phyloP scores from a whole-genome alignment of 1,284 basidiomycete species.

The Coniferiporia weirii region DNA sequence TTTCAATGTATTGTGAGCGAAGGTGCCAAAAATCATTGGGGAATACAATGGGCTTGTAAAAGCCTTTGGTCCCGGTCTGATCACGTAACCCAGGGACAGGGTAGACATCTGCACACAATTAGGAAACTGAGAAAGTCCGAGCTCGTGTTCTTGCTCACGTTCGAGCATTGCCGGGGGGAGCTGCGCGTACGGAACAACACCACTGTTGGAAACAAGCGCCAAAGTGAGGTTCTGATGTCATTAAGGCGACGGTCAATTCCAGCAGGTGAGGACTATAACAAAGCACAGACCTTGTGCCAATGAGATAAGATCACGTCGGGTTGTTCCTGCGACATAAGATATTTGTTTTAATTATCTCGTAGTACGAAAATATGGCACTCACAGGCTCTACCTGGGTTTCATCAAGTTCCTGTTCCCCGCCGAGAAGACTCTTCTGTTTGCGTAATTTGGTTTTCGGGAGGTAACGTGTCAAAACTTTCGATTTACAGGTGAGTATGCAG shows the following conservation, averaged over 20 bases:
- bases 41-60: slow-evolving; percentile 86
- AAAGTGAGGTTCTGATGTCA: slow-evolving; percentile 74
- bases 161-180: slow-evolving; percentile 61
- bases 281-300: slow-evolving; percentile 65
- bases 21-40: slow-evolving; percentile 95
- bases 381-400: slow-evolving; percentile 39
- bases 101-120: slow-evolving; percentile 45
- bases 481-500: slow-evolving; percentile 7
- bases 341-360: not conserved
- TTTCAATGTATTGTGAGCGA: slow-evolving; percentile 70
- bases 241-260: slow-evolving; percentile 2
- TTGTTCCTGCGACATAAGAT: slow-evolving; percentile 24
- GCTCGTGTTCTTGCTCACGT: slow-evolving; percentile 41
- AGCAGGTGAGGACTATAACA: not conserved
- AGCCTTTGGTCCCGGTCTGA: slow-evolving; percentile 53
- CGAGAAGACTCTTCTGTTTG: slow-evolving; percentile 81
- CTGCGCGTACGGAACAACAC: slow-evolving; percentile 48
- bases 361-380: slow-evolving; percentile 17
- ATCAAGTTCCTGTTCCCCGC: slow-evolving; percentile 35
- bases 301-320: slow-evolving; percentile 67
- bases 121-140: slow-evolving; percentile 10
- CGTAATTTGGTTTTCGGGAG: slow-evolving; percentile 66
- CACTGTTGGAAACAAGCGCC: slow-evolving; percentile 73
- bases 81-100: slow-evolving; percentile 56
- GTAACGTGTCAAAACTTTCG: slow-evolving; percentile 79